Evolutionary conservation across 2,329 filamentous ascomycete genomes (phyloP), one percentile per base, ranked within the genome.

Genomic region (Hymenoscyphus repandus): DNA sequence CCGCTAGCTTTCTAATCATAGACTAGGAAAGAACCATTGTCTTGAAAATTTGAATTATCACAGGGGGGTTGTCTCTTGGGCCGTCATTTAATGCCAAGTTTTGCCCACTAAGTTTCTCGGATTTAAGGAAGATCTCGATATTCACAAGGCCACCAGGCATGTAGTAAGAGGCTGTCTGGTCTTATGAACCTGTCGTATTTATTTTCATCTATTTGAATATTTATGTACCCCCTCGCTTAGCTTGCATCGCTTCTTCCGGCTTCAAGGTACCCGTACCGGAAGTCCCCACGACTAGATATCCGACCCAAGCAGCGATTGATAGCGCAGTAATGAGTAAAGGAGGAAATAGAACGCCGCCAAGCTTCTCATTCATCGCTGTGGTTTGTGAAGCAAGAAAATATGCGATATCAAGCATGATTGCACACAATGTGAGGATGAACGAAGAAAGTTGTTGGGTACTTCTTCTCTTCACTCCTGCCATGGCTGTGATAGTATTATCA

Each of bases 401-500:
- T 20, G 48, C 45, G 6, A 45, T 43, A 44, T 62, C 62, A 20
- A 59, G 46, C 9, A 55, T 2, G n/a, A 55, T 34, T 6, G 60
- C 49, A 1, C 49, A 34, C 22, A 62, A 44, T 3, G 53, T 61
- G 27, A 60, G 44, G 22, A 59, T 15, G 34, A 63, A 58, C 5
- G 52, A 47, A 11, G 54, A 52, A 9, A 64, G 34, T 30, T 55
- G 50, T 40, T 51, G 41, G 39, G 44, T 33, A 42, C 55, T 58
- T 44, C 52, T 58, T 51, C 61, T 53, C 7, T 57, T 40, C 9
- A 38, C 22, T 12, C 27, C 48, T n/a, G 51, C 58, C 69, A 86
- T 80, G 4, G 74, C 71, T 12, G 72, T 70, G 42, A 90, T 74
- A 54, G 90, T 82, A 0, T 68, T 69, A 54, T 96, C 86, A 12